These are phyloP conservation scores for Clathrus columnatus DNA, from an alignment of 768 basidiomycete species.

Conservation along the genomic window DNA sequence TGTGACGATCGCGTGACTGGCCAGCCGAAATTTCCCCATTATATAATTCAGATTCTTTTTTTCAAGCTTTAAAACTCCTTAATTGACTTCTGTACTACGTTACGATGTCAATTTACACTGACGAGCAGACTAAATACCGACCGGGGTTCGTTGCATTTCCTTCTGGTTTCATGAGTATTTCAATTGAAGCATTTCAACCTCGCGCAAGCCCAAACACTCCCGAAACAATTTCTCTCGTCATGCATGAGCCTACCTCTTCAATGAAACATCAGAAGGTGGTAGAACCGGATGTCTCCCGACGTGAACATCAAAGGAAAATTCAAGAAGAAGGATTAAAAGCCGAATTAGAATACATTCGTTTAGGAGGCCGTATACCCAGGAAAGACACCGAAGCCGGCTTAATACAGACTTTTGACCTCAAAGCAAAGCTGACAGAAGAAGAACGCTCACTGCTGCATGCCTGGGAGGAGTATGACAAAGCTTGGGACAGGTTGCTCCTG, in stretches of 20 bases:
- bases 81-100: too few relatives aligned
- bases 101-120: neutral
- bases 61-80: too few relatives aligned
- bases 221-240: neutral
- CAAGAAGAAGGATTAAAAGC: slow-evolving; percentile 36
- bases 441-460: slow-evolving; percentile 30
- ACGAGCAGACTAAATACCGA: neutral
- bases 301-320: slow-evolving; percentile 24
- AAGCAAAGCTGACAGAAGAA: slow-evolving; percentile 36
- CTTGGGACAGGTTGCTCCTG: slow-evolving; percentile 32
- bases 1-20: too few relatives aligned
- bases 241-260: neutral
- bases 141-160: slow-evolving; percentile 4
- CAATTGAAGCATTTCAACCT: neutral
- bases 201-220: neutral
- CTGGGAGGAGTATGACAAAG: slow-evolving; percentile 47
- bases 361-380: slow-evolving; percentile 46
- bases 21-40: too few relatives aligned
- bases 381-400: slow-evolving; percentile 37
- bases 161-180: neutral
- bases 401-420: slow-evolving; percentile 39
- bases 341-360: slow-evolving; percentile 53
- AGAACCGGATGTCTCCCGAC: slow-evolving; percentile 14
- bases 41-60: too few relatives aligned
- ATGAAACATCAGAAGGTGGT: neutral